Conservation (phyloP, 225 moss, liverwort and hornwort genomes). For the Takakia lepidozioides region DNA sequence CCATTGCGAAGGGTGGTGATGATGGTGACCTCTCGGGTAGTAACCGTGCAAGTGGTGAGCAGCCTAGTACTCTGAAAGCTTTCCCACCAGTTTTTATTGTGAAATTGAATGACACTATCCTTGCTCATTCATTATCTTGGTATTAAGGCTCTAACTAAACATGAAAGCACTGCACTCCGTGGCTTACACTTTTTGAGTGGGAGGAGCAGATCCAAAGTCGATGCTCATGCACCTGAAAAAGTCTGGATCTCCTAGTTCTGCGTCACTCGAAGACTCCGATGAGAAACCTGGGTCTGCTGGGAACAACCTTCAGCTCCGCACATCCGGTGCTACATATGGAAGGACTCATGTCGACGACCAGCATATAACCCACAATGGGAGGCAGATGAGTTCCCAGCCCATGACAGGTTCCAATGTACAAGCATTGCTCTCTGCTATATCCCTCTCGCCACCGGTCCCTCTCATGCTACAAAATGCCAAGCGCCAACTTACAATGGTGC, state of each 20-base stretch:
- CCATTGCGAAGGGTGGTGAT: conserved; percentile 44
- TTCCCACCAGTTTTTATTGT: too few species aligned
- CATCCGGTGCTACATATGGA: conserved; percentile 51
- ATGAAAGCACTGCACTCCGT: too few species aligned
- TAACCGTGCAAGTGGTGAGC: not conserved
- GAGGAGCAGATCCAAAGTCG: conserved; percentile 57
- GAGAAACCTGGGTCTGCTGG: conserved; percentile 79
- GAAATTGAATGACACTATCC: too few species aligned
- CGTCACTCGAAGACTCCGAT: conserved; percentile 82
- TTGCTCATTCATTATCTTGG: too few species aligned
- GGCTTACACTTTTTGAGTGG: too few species aligned
- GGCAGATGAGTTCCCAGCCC: conserved; percentile 57
- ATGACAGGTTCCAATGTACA: conserved; percentile 67
- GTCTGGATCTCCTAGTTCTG: conserved; percentile 76
- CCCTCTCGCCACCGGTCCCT: conserved; percentile 63
- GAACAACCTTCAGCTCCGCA: conserved; percentile 64
- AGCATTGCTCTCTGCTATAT: conserved; percentile 69
- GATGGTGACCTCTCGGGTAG: too few species aligned
- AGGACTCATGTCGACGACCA: conserved; percentile 49
- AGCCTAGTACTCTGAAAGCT: too few species aligned
- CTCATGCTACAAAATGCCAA: conserved; percentile 58
- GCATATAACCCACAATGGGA: conserved; percentile 42
- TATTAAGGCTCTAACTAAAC: too few species aligned
- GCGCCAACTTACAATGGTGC: conserved; percentile 58
- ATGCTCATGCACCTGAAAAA: conserved; percentile 76